Evolutionary conservation across 1,284 basidiomycete genomes (phyloP), one percentile per base, ranked within the genome.

Genomic region (Naganishia sp.): DNA sequence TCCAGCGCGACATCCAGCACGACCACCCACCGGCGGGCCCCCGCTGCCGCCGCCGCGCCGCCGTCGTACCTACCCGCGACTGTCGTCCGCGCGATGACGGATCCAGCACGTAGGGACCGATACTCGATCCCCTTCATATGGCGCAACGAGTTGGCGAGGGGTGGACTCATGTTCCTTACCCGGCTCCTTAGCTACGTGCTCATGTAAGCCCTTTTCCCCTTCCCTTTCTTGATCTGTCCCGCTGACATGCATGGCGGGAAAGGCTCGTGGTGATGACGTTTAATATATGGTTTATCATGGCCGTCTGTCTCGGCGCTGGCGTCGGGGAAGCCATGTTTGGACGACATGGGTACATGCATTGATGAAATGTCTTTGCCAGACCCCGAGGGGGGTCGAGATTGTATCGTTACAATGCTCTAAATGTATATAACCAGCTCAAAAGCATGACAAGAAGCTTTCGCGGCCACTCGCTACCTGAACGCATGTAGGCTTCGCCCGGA

Each of bases 241-340:
- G 50, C 49, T 54, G 46, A 50, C 35, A 39, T 43, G 28, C 35
- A 7, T 39, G 3, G 31, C 2, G 17, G 17, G 6, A 47, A 57
- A 75, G 74, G 74, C 69, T 77, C 65, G 71, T 73, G 6, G 73
- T 75, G 53, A 80, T 79, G 79, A 77, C 75, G 6, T 80, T 77
- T 72, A 75, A 79, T 58, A 65, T 77, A 6, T 80, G 75, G 74
- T 79, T 75, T 68, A 73, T 77, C 67, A 68, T 79, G 45, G 57
- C 69, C 1, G 69, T 77, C 18, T 70, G 78, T n/a, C 58, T 77
- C 9, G 79, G 79, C 3, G 68, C 69, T 3, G 77, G 74, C 5
- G 72, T 78, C 25, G 76, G 76, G 13, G 79, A 80, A 66, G 68
- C 71, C 45, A 53, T 79, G 62, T 80, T 80, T 49, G 79, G 79